phyloP scores from a whole-genome alignment of 2,329 filamentous ascomycete species.

The Triangularia setosa region DNA sequence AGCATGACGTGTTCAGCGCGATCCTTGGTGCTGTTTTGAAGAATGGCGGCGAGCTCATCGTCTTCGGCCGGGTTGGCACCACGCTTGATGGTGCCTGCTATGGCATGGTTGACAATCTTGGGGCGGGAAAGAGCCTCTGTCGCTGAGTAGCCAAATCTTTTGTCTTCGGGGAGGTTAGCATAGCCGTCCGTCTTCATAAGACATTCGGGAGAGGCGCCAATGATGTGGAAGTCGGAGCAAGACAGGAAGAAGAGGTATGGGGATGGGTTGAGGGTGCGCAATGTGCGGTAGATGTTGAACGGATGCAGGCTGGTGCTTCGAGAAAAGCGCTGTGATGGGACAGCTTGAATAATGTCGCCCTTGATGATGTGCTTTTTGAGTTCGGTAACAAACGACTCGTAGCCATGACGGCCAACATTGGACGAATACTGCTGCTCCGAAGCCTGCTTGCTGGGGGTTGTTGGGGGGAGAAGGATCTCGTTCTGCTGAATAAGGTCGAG shows the following conservation, averaged over 20 bases:
- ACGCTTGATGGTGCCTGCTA: slow-evolving; percentile 90
- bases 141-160: slow-evolving; percentile 22
- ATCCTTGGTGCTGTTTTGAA: slow-evolving; percentile 81
- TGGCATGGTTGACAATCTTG: slow-evolving; percentile 91
- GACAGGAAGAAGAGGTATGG: slow-evolving; percentile 97
- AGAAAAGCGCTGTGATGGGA: slow-evolving; percentile 89
- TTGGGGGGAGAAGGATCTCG: slow-evolving; percentile 72
- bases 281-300: slow-evolving; percentile 95
- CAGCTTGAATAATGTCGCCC: slow-evolving; percentile 96
- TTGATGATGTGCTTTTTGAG: slow-evolving; percentile 87
- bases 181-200: slow-evolving; percentile 86
- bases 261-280: slow-evolving; percentile 95
- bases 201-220: slow-evolving; percentile 91
- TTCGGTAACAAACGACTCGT: slow-evolving; percentile 80
- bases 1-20: slow-evolving; percentile 96
- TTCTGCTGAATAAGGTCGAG: slow-evolving; percentile 69
- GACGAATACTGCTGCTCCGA: slow-evolving; percentile 70
- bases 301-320: slow-evolving; percentile 87
- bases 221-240: slow-evolving; percentile 88
- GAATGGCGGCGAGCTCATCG: slow-evolving; percentile 69
- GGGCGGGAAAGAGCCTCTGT: slow-evolving; percentile 22
- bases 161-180: slow-evolving; percentile 24
- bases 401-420: slow-evolving; percentile 84
- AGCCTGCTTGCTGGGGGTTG: slow-evolving; percentile 66
- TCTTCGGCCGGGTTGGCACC: slow-evolving; percentile 80